These are phyloP conservation scores for Aegilops speltoides DNA, from an alignment of 176 grass and related monocot species.

Conservation along the genomic window DNA sequence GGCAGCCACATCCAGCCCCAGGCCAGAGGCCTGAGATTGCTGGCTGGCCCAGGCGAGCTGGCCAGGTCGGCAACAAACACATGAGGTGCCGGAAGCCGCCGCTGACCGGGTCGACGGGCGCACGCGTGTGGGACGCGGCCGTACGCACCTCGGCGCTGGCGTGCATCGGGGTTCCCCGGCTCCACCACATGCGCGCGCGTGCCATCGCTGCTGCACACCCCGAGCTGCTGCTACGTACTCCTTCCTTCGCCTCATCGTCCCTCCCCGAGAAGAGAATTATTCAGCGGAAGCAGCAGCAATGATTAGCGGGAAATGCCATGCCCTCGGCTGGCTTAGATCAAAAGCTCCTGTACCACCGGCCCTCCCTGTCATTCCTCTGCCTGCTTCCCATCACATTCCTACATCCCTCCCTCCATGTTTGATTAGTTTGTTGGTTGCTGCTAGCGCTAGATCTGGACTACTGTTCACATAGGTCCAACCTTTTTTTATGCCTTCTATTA, in stretches of 20 bases:
- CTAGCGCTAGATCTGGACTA: conserved; percentile 26
- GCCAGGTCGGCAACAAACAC: too few relatives aligned
- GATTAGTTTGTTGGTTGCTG: background rate
- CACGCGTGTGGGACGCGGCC: conserved; percentile 12
- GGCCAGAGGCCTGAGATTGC: too few relatives aligned
- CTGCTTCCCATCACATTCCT: background rate
- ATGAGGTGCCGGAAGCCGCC: too few relatives aligned
- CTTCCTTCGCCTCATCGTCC: too few relatives aligned
- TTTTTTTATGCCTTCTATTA: background rate
- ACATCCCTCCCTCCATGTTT: background rate
- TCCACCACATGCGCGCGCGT: too few relatives aligned
- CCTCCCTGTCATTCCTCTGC: background rate
- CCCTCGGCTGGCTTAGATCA: conserved; percentile 16
- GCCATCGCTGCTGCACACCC: too few relatives aligned
- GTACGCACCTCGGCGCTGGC: conserved; percentile 15
- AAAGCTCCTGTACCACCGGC: background rate
- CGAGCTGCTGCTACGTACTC: too few relatives aligned
- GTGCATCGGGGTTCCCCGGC: too few relatives aligned
- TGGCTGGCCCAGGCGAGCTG: too few relatives aligned
- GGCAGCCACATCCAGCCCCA: too few relatives aligned
- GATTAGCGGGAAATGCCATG: conserved; percentile 31
- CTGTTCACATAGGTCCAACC: background rate
- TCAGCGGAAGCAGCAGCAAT: background rate
- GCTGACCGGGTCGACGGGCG: background rate
- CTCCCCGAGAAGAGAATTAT: background rate